Evolutionary conservation across 805 yeast genomes (phyloP).

Genomic region (Starmerella vaccinii): DNA sequence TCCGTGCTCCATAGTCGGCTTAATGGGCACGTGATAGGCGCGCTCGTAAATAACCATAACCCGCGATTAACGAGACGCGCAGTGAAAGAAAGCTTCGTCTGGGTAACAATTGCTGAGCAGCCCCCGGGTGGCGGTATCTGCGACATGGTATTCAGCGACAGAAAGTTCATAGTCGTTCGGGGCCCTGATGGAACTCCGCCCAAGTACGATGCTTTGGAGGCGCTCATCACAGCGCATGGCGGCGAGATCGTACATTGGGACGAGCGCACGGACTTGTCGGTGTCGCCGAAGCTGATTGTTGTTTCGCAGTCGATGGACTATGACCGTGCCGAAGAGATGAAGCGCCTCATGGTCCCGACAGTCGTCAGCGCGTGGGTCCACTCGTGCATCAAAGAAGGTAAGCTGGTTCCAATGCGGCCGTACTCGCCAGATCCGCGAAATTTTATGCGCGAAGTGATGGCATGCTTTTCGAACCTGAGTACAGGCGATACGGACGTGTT

Average conservation of each 20-base stretch:
- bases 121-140: not conserved
- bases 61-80: not conserved
- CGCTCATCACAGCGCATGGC: conserved; percentile 18
- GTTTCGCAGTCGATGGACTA: conserved; percentile 46
- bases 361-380: conserved; percentile 53
- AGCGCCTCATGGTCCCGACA: conserved; percentile 50
- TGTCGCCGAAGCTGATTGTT: conserved; percentile 31
- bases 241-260: conserved; percentile 25
- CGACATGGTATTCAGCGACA: conserved; percentile 20
- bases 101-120: not conserved
- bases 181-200: conserved; percentile 7
- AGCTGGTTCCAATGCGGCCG: conserved; percentile 42
- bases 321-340: conserved; percentile 40
- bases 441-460: conserved; percentile 50
- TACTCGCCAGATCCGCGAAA: conserved; percentile 65
- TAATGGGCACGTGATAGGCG: not conserved
- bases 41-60: not conserved
- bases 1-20: too few species aligned
- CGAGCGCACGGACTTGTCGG: conserved; percentile 28
- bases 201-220: conserved; percentile 12
- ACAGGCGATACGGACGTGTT: conserved; percentile 56
- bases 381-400: conserved; percentile 37
- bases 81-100: not conserved
- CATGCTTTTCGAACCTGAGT: conserved; percentile 47
- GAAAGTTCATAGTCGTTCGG: conserved; percentile 22